Percentiles rank a stretch among this genome's conserved stretches.
These are phyloP conservation scores for Yarrowia yakushimensis DNA, from an alignment of 805 yeast genomes.

Conservation along the genomic window DNA sequence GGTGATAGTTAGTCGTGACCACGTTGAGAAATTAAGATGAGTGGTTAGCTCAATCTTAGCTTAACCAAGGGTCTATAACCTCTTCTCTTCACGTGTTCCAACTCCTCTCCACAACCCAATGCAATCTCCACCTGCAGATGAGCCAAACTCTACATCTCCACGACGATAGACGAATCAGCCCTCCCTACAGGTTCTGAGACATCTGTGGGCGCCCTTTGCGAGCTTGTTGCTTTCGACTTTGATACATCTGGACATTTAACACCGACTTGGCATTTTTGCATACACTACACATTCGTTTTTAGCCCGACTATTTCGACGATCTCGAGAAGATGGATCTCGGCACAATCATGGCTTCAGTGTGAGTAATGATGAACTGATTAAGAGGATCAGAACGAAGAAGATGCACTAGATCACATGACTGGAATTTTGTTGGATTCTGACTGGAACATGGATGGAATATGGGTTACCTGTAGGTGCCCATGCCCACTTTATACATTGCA, in stretches of 20 bases:
- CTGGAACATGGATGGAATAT: too few species aligned
- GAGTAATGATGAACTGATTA: slow-evolving; percentile 24
- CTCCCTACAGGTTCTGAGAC: background rate
- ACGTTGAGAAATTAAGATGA: too few species aligned
- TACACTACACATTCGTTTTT: background rate
- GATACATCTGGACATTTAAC: too few species aligned
- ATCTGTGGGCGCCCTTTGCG: background rate
- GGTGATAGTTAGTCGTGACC: too few species aligned
- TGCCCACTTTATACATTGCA: too few species aligned
- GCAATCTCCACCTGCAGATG: slow-evolving; percentile 13
- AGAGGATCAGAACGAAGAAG: too few species aligned
- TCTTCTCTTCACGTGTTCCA: background rate
- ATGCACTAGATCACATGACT: too few species aligned
- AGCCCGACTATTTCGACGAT: background rate
- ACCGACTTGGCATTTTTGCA: background rate
- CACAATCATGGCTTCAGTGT: slow-evolving; percentile 42
- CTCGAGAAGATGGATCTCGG: slow-evolving; percentile 37
- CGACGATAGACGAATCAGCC: slow-evolving; percentile 10
- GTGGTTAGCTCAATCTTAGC: too few species aligned
- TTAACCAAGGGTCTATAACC: too few species aligned
- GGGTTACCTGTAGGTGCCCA: too few species aligned
- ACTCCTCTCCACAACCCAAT: slow-evolving; percentile 4
- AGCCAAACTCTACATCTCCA: slow-evolving; percentile 14
- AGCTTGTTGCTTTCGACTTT: background rate
- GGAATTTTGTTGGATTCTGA: too few species aligned